Percentiles rank a stretch among this genome's conserved stretches.
Evolutionary conservation across 768 basidiomycete species (phyloP).

Genomic region (Boletales sp.): DNA sequence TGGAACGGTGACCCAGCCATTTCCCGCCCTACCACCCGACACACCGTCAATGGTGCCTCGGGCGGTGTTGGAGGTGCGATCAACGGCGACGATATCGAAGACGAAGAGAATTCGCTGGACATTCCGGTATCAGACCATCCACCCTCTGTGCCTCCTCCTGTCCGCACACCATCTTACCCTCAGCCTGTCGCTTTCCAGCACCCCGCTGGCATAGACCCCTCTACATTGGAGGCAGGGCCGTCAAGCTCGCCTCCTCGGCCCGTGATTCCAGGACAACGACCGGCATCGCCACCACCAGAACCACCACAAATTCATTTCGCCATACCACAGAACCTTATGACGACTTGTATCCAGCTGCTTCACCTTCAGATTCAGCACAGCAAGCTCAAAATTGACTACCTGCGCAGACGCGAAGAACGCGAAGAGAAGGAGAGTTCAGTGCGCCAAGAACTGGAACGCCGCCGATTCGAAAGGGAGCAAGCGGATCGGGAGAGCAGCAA

Average conservation of each 20-base stretch:
- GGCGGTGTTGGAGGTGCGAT: constrained; percentile 27
- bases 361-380: constrained; percentile 67
- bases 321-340: constrained; percentile 54
- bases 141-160: constrained; percentile 28
- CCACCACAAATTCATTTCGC: constrained; percentile 46
- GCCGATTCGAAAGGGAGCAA: constrained; percentile 53
- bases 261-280: constrained; percentile 4
- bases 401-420: constrained; percentile 65
- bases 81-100: constrained; percentile 46
- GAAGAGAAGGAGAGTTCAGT: constrained; percentile 55
- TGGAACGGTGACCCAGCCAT: constrained; percentile 68
- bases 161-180: constrained; percentile 22
- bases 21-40: constrained; percentile 43
- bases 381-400: constrained; percentile 66
- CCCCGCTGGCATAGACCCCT: constrained; percentile 14
- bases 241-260: constrained; percentile 17
- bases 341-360: constrained; percentile 55
- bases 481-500: constrained; percentile 53
- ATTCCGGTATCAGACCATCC: constrained; percentile 29
- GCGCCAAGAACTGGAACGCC: constrained; percentile 50
- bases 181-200: constrained; percentile 12
- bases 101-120: constrained; percentile 49
- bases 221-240: constrained; percentile 15
- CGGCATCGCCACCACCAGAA: constrained; percentile 28
- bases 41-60: constrained; percentile 29